These are phyloP conservation scores for Boletellus emodensis DNA, from an alignment of 768 basidiomycete genomes.

Conservation along the genomic window DNA sequence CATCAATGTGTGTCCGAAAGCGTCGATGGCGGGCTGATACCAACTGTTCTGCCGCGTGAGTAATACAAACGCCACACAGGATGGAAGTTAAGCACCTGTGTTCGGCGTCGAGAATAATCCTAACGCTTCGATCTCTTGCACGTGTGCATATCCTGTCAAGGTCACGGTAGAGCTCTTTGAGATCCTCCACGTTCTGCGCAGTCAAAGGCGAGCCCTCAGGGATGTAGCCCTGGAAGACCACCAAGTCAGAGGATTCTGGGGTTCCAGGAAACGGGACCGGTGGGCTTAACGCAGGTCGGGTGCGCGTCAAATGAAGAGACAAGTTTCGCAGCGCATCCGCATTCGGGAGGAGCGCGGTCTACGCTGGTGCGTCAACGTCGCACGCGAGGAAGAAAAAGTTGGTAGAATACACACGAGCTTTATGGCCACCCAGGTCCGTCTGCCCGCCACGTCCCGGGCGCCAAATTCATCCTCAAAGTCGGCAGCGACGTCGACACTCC, in stretches of 20 bases:
- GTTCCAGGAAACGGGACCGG: slow-evolving; percentile 66
- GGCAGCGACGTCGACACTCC: slow-evolving; percentile 73
- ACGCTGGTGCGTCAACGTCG: neutral
- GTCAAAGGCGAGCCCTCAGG: slow-evolving; percentile 35
- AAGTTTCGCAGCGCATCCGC: slow-evolving; percentile 57
- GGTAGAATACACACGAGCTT: slow-evolving; percentile 57
- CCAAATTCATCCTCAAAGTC: slow-evolving; percentile 64
- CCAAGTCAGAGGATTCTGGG: slow-evolving; percentile 56
- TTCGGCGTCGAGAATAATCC: slow-evolving; percentile 82
- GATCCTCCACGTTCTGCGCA: slow-evolving; percentile 51
- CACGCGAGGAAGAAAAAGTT: neutral
- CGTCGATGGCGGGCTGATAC: slow-evolving; percentile 80
- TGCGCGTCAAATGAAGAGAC: slow-evolving; percentile 52
- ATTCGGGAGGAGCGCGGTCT: slow-evolving; percentile 71
- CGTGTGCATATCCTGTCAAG: slow-evolving; percentile 59
- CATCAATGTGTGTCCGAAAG: slow-evolving; percentile 70
- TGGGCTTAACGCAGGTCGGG: slow-evolving; percentile 32
- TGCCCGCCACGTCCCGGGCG: slow-evolving; percentile 27
- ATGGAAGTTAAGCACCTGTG: slow-evolving; percentile 44
- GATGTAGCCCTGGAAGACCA: slow-evolving; percentile 37
- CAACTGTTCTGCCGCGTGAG: slow-evolving; percentile 36
- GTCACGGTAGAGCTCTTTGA: slow-evolving; percentile 59
- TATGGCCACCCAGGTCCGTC: slow-evolving; percentile 79
- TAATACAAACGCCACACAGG: neutral
- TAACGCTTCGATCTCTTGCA: slow-evolving; percentile 60